Evolutionary conservation across 176 grass and related monocot genomes (phyloP), one percentile per base, ranked within the genome.

Genomic region (Microstegium vimineum): DNA sequence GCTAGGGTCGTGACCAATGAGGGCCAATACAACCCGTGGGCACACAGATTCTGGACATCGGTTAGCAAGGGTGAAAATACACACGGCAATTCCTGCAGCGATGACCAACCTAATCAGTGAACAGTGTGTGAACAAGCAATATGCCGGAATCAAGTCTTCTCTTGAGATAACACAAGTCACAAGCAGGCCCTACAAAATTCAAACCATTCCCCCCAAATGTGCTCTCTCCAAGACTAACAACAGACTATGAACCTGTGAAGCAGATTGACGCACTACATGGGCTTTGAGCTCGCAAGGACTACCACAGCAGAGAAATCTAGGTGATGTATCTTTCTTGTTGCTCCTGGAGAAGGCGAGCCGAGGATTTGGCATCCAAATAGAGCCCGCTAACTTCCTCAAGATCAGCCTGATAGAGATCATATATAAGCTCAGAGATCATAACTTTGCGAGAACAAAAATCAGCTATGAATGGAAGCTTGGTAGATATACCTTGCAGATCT

Each of bases 241-340:
- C 23, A 67, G 34, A 65, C 47, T 40, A 34, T 10, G 37, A 12
- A 14, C 27, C 13, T 10, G 42, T 37, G 34, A 61, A 36, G 0
- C 66, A 72, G 11, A n/a, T 12, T 8, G 18, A 12, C 9, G 9
- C 33, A 73, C 27, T 26, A 5, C 16, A 71, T 71, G 64, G 64
- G 76, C 34, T 69, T 57, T 8, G 65, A 46, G 8, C 36, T 28
- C 1, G 62, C 36, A 67, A 13, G 14, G 38, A 22, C 52, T 16
- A 60, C 47, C 23, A 32, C 74, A 51, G 5, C n/a, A 74, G 32
- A 33, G 22, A 18, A 72, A 77, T 47, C 84, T 89, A 99, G 51
- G 85, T 90, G 79, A 90, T 96, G 80, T 90, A 96, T 90, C 81
- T 92, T 86, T 95, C 93, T 83, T 99, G 93, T 76, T 96, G 97